Evolutionary conservation across 495 filamentous ascomycete species (phyloP).

Genomic region (Penicillium canescens): DNA sequence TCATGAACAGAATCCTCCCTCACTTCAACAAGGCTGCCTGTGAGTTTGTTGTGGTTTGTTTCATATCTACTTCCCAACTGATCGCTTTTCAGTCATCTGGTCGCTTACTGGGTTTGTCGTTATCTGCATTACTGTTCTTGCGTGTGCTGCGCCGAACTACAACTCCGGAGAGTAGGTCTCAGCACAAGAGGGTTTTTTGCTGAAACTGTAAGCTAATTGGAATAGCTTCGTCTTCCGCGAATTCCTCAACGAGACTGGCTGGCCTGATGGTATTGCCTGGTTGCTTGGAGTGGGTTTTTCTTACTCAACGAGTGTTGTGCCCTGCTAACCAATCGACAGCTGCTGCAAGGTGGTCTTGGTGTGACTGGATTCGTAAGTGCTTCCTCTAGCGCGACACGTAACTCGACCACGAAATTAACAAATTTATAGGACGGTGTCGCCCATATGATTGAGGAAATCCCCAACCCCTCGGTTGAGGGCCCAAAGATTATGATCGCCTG

Average conservation of each 20-base stretch:
- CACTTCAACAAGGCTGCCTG: conserved; percentile 61
- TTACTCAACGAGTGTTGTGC: too few species aligned
- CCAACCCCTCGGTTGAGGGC: conserved; percentile 62
- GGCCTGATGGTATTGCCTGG: conserved; percentile 65
- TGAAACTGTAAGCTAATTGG: conserved; percentile 41
- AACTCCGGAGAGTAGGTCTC: conserved; percentile 59
- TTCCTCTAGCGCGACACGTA: neutral
- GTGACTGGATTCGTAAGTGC: conserved; percentile 58
- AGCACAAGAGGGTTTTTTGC: conserved; percentile 30
- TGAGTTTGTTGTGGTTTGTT: too few species aligned
- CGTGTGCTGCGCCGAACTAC: conserved; percentile 61
- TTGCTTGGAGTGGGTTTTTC: conserved; percentile 50
- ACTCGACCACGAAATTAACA: conserved; percentile 9
- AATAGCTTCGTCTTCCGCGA: conserved; percentile 58
- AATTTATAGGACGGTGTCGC: conserved; percentile 51
- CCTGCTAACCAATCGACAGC: conserved; percentile 26
- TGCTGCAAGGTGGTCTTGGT: conserved; percentile 62
- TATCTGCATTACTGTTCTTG: conserved; percentile 66
- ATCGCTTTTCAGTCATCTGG: conserved; percentile 54
- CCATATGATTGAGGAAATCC: conserved; percentile 65
- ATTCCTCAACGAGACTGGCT: conserved; percentile 62
- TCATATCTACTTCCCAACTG: neutral
- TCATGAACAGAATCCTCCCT: conserved; percentile 62
- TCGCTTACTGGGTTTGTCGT: conserved; percentile 64
- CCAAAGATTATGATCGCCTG: conserved; percentile 76